phyloP scores from a whole-genome alignment of 2,329 filamentous ascomycete genomes.

The Gliomastix tumulicola region DNA sequence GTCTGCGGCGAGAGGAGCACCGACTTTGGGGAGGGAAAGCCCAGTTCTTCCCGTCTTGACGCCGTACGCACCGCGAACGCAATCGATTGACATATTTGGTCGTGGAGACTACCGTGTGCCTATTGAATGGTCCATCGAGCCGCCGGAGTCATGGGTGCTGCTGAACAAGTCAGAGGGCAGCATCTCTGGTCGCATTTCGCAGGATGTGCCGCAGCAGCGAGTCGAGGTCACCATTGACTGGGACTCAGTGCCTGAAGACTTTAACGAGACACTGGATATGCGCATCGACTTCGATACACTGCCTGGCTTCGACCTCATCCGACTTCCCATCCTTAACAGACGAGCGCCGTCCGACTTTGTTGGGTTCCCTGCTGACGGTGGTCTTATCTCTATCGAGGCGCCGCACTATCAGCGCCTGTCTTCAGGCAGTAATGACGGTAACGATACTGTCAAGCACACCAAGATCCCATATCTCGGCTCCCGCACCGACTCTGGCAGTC shows the following conservation, averaged over 20 bases:
- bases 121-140: background rate
- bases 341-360: background rate
- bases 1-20: background rate
- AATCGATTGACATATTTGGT: background rate
- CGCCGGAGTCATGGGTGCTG: background rate
- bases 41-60: constrained; percentile 26
- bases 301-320: constrained; percentile 5
- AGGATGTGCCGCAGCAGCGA: background rate
- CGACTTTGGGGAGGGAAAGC: background rate
- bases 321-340: background rate
- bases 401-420: background rate
- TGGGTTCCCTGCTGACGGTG: background rate
- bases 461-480: constrained; percentile 4
- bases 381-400: background rate
- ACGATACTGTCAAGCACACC: background rate
- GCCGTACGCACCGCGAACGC: constrained; percentile 33
- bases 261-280: constrained; percentile 5
- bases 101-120: background rate
- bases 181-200: background rate
- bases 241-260: constrained; percentile 23
- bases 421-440: too few relatives aligned
- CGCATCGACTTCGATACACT: background rate
- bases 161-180: background rate
- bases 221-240: constrained; percentile 38
- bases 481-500: constrained; percentile 6